Evolutionary conservation across 2,329 filamentous ascomycete genomes (phyloP).

Genomic region (Lasiodiplodia citricola): DNA sequence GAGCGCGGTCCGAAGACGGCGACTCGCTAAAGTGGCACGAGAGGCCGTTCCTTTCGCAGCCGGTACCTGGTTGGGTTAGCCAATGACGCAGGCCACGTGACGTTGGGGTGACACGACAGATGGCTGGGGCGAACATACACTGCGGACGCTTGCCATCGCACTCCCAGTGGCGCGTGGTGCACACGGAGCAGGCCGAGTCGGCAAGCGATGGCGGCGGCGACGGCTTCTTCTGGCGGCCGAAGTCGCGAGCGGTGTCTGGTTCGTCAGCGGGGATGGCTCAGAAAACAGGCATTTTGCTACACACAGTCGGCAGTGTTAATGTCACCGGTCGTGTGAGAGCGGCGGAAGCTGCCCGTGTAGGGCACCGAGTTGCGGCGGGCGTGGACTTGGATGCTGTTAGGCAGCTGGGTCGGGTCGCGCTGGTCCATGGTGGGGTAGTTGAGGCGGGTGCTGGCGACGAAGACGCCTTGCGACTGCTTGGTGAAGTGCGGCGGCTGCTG

Average conservation of each 20-base stretch:
- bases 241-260: neutral
- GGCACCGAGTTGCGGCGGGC: conserved; percentile 15
- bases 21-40: conserved; percentile 21
- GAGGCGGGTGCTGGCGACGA: conserved; percentile 18
- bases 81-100: conserved; percentile 11
- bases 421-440: conserved; percentile 22
- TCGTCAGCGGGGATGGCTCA: neutral
- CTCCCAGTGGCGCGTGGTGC: conserved; percentile 19
- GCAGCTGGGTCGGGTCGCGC: neutral
- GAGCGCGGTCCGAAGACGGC: neutral
- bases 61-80: neutral
- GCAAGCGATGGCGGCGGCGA: conserved; percentile 24
- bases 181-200: conserved; percentile 25
- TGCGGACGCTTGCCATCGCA: conserved; percentile 23
- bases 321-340: conserved; percentile 16
- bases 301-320: conserved; percentile 5
- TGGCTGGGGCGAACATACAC: conserved; percentile 4
- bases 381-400: conserved; percentile 10
- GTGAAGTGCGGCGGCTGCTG: conserved; percentile 1
- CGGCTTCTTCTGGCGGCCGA: conserved; percentile 7
- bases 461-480: conserved; percentile 12
- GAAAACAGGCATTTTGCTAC: neutral
- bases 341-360: conserved; percentile 11
- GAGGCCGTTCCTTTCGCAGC: conserved; percentile 18
- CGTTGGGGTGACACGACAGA: neutral